Evolutionary conservation across 1,284 basidiomycete species (phyloP).

Genomic region (Phlebopus sp.): DNA sequence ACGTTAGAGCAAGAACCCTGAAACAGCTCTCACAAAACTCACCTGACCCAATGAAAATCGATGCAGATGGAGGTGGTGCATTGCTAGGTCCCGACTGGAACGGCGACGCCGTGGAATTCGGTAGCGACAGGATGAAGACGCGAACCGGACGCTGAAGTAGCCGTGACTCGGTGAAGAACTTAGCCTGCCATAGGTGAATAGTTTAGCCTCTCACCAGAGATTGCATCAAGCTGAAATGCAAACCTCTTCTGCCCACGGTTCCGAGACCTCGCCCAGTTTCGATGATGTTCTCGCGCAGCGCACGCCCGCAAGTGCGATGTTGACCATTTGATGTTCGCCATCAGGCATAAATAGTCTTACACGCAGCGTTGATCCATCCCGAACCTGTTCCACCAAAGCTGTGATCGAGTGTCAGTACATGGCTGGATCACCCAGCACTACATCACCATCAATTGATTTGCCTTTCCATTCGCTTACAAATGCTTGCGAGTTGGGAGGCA

Average conservation of each 20-base stretch:
- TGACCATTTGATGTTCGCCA: slow-evolving; percentile 84
- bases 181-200: slow-evolving; percentile 56
- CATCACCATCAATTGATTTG: slow-evolving; percentile 77
- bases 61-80: slow-evolving; percentile 66
- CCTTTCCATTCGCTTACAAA: slow-evolving; percentile 93
- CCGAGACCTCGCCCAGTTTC: slow-evolving; percentile 74
- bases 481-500: slow-evolving; percentile 86
- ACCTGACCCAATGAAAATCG: slow-evolving; percentile 89
- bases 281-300: slow-evolving; percentile 72
- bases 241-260: slow-evolving; percentile 85
- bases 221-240: slow-evolving; percentile 14
- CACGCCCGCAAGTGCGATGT: slow-evolving; percentile 83
- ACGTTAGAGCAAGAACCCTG: neutral
- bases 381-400: slow-evolving; percentile 93
- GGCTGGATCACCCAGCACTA: slow-evolving; percentile 14
- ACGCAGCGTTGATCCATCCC: slow-evolving; percentile 90
- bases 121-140: slow-evolving; percentile 85
- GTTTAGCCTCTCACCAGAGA: slow-evolving; percentile 5
- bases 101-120: slow-evolving; percentile 76
- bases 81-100: slow-evolving; percentile 69
- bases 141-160: slow-evolving; percentile 88
- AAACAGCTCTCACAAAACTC: slow-evolving; percentile 18
- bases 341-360: slow-evolving; percentile 86
- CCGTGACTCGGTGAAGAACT: slow-evolving; percentile 92
- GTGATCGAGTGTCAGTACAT: slow-evolving; percentile 6